phyloP scores from a whole-genome alignment of 2,329 filamentous ascomycete genomes.

The Fonsecaea erecta region DNA sequence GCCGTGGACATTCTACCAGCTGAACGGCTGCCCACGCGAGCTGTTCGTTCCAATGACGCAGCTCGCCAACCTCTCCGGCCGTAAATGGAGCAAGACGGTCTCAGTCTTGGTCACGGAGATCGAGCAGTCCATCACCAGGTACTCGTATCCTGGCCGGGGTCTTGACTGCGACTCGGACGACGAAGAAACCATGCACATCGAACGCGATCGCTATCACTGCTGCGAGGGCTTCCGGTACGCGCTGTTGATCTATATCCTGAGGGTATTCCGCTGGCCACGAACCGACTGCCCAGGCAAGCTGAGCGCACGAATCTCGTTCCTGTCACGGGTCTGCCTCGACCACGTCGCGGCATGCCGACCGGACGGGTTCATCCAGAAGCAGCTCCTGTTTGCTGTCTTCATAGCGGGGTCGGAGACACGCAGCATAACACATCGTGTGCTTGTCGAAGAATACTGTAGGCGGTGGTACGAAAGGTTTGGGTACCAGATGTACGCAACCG shows the following conservation, averaged over 20 bases:
- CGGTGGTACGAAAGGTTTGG: conserved; percentile 22
- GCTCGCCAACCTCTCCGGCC: conserved; percentile 10
- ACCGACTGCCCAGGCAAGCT: background rate
- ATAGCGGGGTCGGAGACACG: conserved; percentile 19
- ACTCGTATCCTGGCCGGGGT: conserved; percentile 16
- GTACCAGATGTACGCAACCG: conserved; percentile 24
- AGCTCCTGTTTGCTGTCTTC: conserved; percentile 23
- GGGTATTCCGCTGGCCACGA: conserved; percentile 7
- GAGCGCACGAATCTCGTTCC: background rate
- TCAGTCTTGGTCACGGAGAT: conserved; percentile 10
- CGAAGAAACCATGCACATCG: conserved; percentile 21
- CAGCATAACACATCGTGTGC: background rate
- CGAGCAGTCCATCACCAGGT: conserved; percentile 16
- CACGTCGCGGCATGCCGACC: conserved; percentile 11
- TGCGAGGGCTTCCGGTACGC: conserved; percentile 25
- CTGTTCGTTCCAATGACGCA: conserved; percentile 25
- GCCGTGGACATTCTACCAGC: conserved; percentile 26
- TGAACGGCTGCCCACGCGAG: conserved; percentile 26
- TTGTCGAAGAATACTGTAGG: conserved; percentile 16
- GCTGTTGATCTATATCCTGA: conserved; percentile 23
- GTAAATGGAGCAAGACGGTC: background rate
- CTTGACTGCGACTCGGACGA: conserved; percentile 6
- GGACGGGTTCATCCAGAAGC: conserved; percentile 21
- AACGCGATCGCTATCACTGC: conserved; percentile 23
- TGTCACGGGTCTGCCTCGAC: conserved; percentile 14